phyloP scores from a whole-genome alignment of 768 basidiomycete genomes.

The Podaxis sp. region DNA sequence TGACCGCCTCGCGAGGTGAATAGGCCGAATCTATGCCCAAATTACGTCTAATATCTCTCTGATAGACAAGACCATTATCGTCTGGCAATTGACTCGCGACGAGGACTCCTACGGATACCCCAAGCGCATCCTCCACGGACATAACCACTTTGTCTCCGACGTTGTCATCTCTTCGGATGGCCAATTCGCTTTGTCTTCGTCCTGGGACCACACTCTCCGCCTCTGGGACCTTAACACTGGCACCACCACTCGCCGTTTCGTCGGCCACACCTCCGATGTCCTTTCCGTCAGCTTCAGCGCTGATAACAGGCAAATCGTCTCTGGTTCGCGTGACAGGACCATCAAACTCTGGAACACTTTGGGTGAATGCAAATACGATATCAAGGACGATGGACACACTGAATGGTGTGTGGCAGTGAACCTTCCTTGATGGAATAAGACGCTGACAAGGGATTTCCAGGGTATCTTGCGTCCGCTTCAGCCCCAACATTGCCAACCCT shows the following conservation, averaged over 20 bases:
- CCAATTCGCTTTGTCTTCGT: slow-evolving; percentile 98
- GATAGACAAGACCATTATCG: slow-evolving; percentile 98
- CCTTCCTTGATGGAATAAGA: slow-evolving; percentile 16
- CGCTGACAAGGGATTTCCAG: slow-evolving; percentile 33
- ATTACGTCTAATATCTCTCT: slow-evolving; percentile 22
- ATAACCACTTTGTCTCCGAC: slow-evolving; percentile 99
- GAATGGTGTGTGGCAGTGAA: slow-evolving; percentile 63
- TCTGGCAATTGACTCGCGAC: slow-evolving; percentile 96
- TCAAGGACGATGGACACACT: slow-evolving; percentile 96
- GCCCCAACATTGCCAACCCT: slow-evolving; percentile 94
- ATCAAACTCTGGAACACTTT: slow-evolving; percentile 99
- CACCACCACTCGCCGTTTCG: slow-evolving; percentile 91
- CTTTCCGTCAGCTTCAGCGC: slow-evolving; percentile 99
- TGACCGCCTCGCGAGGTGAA: slow-evolving; percentile 93
- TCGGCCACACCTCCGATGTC: slow-evolving; percentile 97
- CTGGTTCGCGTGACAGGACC: slow-evolving; percentile 91
- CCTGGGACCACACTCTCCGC: slow-evolving; percentile 99
- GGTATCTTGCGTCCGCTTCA: slow-evolving; percentile 99
- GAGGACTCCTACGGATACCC: slow-evolving; percentile 92
- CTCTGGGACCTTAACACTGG: slow-evolving; percentile 99
- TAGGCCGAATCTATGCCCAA: slow-evolving; percentile 22
- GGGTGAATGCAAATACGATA: slow-evolving; percentile 99
- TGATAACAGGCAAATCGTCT: slow-evolving; percentile 99
- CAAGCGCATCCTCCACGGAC: slow-evolving; percentile 95
- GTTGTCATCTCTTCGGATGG: slow-evolving; percentile 99